These are phyloP conservation scores for Biscogniauxia sp. DNA, from an alignment of 2,329 filamentous ascomycete species.

Conservation along the genomic window DNA sequence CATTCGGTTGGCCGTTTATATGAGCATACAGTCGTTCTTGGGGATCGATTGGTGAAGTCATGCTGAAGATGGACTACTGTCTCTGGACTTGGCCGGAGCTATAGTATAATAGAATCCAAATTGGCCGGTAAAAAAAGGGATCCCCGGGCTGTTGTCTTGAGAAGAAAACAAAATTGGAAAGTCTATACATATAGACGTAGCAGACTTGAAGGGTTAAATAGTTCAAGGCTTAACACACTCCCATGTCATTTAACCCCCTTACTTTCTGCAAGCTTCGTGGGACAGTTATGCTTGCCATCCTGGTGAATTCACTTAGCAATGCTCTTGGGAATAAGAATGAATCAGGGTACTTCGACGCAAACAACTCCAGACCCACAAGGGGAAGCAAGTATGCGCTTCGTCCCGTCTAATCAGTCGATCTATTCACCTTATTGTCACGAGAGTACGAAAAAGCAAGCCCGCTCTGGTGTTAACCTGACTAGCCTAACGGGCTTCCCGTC, in stretches of 20 bases:
- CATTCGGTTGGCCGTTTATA: conserved; percentile 41
- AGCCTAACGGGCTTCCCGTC: not conserved
- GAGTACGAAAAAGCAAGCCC: not conserved
- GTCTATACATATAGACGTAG: too few species aligned
- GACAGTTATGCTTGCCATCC: not conserved
- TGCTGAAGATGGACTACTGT: conserved; percentile 7
- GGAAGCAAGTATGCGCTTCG: conserved; percentile 14
- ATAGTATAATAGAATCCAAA: not conserved
- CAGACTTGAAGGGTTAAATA: too few species aligned
- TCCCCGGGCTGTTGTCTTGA: not conserved
- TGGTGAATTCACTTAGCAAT: not conserved
- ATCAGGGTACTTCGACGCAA: conserved; percentile 5
- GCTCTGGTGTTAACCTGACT: conserved; percentile 1
- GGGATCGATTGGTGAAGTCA: conserved; percentile 31
- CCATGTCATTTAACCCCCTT: not conserved
- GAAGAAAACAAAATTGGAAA: not conserved
- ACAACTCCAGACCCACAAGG: conserved; percentile 4
- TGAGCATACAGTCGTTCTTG: conserved; percentile 38
- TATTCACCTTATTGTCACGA: not conserved
- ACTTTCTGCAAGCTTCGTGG: not conserved
- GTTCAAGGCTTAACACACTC: not conserved
- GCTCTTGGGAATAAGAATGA: not conserved
- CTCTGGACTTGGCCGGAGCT: not conserved
- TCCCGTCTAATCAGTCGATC: conserved; percentile 1
- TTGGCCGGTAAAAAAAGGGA: not conserved